Conservation (phyloP, 2,329 filamentous ascomycete species). For the Penicillium sp. region DNA sequence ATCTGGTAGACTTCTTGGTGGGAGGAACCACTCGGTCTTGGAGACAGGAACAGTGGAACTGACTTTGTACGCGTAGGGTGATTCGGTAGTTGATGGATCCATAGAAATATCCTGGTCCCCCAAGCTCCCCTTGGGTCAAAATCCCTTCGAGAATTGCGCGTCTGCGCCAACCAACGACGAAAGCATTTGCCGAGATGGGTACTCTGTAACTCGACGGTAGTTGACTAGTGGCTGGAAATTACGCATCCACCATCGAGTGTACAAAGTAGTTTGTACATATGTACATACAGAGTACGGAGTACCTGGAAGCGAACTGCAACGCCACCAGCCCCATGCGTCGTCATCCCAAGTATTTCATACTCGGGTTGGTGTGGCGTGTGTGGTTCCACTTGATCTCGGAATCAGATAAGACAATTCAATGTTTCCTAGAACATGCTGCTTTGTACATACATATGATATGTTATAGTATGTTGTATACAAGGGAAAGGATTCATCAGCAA, state of each 20-base stretch:
- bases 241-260: not conserved
- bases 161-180: conserved; percentile 1
- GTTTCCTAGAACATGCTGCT: no score
- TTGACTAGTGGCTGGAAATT: not conserved
- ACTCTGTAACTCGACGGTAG: not conserved
- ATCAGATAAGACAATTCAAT: not conserved
- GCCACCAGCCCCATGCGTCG: conserved; percentile 4
- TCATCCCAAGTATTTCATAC: not conserved
- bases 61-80: conserved; percentile 1
- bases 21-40: not conserved
- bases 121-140: conserved; percentile 3
- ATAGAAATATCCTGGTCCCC: not conserved
- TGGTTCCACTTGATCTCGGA: not conserved
- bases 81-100: conserved; percentile 1
- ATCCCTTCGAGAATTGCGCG: not conserved
- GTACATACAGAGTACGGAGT: no score
- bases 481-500: no score
- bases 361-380: not conserved
- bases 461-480: no score
- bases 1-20: conserved; percentile 1
- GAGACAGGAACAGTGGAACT: conserved; percentile 1
- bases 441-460: no score
- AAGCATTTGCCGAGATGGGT: not conserved
- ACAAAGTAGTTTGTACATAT: no score
- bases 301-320: not conserved